A percentile compares a stretch with the other conserved stretches of the same genome.
Conservation (phyloP, 805 yeast genomes). For the Metschnikowia cubensis region DNA sequence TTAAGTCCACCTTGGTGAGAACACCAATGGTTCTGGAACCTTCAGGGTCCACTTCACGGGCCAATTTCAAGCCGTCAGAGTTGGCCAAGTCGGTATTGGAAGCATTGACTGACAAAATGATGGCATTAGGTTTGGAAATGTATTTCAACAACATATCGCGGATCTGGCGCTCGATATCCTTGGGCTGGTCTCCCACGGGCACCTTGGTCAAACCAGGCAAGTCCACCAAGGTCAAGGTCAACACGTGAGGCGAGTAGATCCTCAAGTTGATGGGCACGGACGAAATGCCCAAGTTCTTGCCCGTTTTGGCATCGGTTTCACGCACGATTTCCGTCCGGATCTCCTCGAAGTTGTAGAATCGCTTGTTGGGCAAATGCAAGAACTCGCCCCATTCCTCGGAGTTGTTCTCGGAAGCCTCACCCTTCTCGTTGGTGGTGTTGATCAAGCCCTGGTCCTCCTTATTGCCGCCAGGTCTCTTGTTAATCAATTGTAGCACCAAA, state of each 20-base stretch:
- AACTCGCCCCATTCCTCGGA: constrained; percentile 97
- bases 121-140: constrained; percentile 93
- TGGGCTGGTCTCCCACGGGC: constrained; percentile 98
- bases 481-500: constrained; percentile 73
- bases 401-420: constrained; percentile 62
- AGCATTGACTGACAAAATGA: constrained; percentile 81
- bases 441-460: constrained; percentile 35
- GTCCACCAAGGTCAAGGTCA: constrained; percentile 91
- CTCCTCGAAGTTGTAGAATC: constrained; percentile 81
- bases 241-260: constrained; percentile 88
- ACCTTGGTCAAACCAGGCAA: constrained; percentile 97
- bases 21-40: constrained; percentile 96
- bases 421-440: constrained; percentile 39
- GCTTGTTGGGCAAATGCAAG: constrained; percentile 84
- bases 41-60: constrained; percentile 97
- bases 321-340: constrained; percentile 87
- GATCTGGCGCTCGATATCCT: constrained; percentile 92
- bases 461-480: constrained; percentile 46
- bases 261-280: constrained; percentile 90
- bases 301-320: constrained; percentile 84
- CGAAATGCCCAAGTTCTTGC: constrained; percentile 82
- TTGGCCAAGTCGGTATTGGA: constrained; percentile 95
- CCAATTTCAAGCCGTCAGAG: constrained; percentile 92
- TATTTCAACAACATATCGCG: constrained; percentile 89
- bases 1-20: constrained; percentile 89